Evolutionary conservation across 2,329 filamentous ascomycete species (phyloP), one percentile per base, ranked within the genome.

Genomic region (Phoma sp.): DNA sequence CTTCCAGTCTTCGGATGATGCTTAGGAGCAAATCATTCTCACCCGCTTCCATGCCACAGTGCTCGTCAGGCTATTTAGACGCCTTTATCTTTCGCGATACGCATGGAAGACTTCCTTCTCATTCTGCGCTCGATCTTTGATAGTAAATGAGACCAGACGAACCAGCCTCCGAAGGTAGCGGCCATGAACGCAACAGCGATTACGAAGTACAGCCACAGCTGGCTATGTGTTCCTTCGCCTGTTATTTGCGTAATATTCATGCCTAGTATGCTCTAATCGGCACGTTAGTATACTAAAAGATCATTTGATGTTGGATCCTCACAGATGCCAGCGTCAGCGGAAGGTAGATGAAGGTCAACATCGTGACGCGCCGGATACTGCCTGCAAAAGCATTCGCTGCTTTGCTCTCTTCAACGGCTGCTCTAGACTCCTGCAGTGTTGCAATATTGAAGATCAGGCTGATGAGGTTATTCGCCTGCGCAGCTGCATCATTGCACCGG

Each of bases 241-340:
- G 57, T 60, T 5, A 62, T 55, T 7, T 62, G 52, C 1, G 25
- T 47, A 7, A 62, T 29, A 23, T 58, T 62, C 60, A 60, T 62
- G 2, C 60, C 57, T 6, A 60, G 36, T 10, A 62, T 55, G 23
- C 60, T 58, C 57, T 62, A n/a, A n/a, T n/a, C n/a, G n/a, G n/a
- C n/a, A n/a, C n/a, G n/a, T n/a, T n/a, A n/a, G n/a, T n/a, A n/a
- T n/a, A n/a, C n/a, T n/a, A n/a, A n/a, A n/a, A n/a, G n/a, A n/a
- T n/a, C n/a, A n/a, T n/a, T n/a, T n/a, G n/a, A n/a, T n/a, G n/a
- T n/a, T n/a, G n/a, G n/a, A n/a, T n/a, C n/a, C n/a, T n/a, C n/a
- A 60, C 57, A 15, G 57, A 55, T 32, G 57, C 57, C 15, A 62
- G 46, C n/a, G 51, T 62, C 33, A 62, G 40, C 5, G 55, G 49